phyloP scores from a whole-genome alignment of 2,329 filamentous ascomycete species.

The Fusarium sororula region DNA sequence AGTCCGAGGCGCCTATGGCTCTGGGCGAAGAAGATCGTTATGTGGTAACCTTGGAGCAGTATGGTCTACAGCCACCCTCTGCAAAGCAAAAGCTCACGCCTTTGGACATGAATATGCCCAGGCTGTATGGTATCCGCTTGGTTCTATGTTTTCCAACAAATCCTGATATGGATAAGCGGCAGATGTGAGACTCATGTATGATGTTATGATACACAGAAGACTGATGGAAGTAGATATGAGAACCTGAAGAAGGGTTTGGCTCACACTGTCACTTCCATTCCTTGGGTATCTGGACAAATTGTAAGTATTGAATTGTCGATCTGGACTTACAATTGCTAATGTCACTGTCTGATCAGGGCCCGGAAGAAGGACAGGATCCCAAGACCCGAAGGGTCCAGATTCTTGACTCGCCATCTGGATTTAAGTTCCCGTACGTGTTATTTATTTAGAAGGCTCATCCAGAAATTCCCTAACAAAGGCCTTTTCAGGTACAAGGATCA shows the following conservation, averaged over 20 bases:
- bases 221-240: neutral
- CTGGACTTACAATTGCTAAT: neutral
- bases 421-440: neutral
- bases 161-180: neutral
- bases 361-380: neutral
- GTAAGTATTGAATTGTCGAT: neutral
- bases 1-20: neutral
- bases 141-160: neutral
- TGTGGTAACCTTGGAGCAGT: neutral
- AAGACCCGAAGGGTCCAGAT: neutral
- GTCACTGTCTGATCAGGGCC: neutral
- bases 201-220: neutral
- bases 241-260: neutral
- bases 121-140: neutral
- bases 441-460: fast-evolving
- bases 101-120: neutral
- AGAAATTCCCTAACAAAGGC: neutral
- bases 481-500: neutral
- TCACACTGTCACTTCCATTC: neutral
- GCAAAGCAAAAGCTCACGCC: neutral
- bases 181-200: neutral
- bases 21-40: neutral
- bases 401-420: neutral
- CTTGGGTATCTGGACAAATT: neutral
- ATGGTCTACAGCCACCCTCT: neutral